These are phyloP conservation scores for Colletotrichum shisoi DNA, from an alignment of 2,329 filamentous ascomycete species.

Conservation along the genomic window DNA sequence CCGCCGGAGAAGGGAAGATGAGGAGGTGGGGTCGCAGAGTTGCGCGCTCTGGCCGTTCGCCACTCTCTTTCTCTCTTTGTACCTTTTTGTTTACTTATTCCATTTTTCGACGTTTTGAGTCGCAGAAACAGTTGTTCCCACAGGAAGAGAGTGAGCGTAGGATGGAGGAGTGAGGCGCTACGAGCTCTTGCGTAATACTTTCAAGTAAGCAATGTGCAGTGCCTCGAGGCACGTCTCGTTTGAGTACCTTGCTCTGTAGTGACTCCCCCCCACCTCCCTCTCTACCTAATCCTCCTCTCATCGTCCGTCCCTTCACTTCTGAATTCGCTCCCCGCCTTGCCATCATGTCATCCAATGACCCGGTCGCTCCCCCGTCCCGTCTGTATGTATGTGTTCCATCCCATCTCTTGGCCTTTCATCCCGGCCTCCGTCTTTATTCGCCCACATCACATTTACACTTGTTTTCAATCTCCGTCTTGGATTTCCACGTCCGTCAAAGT, in stretches of 20 bases:
- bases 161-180: neutral
- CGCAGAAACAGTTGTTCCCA: no score
- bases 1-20: neutral
- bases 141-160: no score
- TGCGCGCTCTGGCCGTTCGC: neutral
- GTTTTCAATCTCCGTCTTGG: conserved; percentile 6
- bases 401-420: conserved; percentile 14
- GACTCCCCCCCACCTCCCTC: neutral
- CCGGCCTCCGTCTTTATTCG: neutral
- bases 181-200: neutral
- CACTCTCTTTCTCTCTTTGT: no score
- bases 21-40: neutral
- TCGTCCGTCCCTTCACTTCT: neutral
- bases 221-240: neutral
- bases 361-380: neutral
- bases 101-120: no score
- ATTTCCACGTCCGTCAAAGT: conserved; percentile 2
- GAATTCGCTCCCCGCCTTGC: neutral
- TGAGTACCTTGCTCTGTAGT: neutral
- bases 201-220: neutral
- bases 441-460: neutral
- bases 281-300: neutral
- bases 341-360: conserved; percentile 6
- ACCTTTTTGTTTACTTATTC: neutral
- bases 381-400: conserved; percentile 3